Evolutionary conservation across 305 asterid species (phyloP).

Genomic region (Coffea humblotiana): DNA sequence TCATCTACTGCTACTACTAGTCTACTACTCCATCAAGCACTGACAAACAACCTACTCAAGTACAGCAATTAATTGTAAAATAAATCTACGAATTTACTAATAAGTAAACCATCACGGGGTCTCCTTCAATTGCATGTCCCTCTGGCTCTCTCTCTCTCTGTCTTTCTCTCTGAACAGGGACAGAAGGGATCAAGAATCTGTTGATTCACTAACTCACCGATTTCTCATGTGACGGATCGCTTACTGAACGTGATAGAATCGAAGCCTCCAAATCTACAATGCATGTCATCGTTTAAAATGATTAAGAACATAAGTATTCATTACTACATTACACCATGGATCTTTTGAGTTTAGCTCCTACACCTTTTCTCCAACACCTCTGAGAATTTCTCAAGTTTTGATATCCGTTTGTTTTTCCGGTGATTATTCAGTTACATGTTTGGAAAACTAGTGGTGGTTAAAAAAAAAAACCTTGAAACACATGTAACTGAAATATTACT

Average conservation of each 20-base stretch:
- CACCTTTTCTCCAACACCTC: too few species aligned
- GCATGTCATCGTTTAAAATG: not conserved
- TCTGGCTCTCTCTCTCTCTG: not conserved
- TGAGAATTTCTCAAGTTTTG: too few species aligned
- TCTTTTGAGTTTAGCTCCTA: too few species aligned
- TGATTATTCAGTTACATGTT: not conserved
- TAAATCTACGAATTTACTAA: not conserved
- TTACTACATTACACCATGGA: too few species aligned
- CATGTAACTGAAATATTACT: not conserved
- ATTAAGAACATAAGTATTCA: not conserved
- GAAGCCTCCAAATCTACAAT: slow-evolving; percentile 48
- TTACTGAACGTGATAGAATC: slow-evolving; percentile 54
- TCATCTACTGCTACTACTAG: slow-evolving; percentile 5
- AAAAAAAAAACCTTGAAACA: too few species aligned
- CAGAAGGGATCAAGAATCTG: slow-evolving; percentile 19
- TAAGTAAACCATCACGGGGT: slow-evolving; percentile 12
- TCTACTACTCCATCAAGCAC: not conserved
- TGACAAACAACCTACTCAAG: too few species aligned
- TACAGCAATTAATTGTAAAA: not conserved
- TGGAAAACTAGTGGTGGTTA: not conserved
- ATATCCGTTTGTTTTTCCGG: too few species aligned
- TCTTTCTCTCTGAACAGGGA: slow-evolving; percentile 27
- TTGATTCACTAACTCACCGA: not conserved
- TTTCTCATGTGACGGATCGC: slow-evolving; percentile 64
- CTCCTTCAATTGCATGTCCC: slow-evolving; percentile 21